Evolutionary conservation across 495 filamentous ascomycete genomes (phyloP), one percentile per base, ranked within the genome.

Genomic region (Penicillium ochrochloron): DNA sequence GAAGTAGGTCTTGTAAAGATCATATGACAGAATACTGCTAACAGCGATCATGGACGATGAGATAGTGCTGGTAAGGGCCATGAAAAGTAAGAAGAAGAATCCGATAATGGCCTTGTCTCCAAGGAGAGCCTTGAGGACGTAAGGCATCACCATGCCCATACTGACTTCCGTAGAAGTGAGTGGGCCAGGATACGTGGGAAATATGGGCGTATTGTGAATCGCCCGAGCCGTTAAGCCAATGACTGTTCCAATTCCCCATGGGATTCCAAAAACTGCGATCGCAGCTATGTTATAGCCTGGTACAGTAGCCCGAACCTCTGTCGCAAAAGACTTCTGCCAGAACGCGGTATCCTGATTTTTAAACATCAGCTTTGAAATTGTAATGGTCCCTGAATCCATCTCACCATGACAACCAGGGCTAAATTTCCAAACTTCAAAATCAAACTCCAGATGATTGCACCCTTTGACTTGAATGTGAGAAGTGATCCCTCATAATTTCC

Each of bases 1-100:
- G 70, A 85, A 66, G 68, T 86, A 86, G 21, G 83, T 85, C 66
- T 85, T 82, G 68, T 82, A 86, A 41, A 80, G 34, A 52, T 80
- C 78, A 39, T 78, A 80, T 10, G 78, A 77, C 27, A 80, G 65
- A 42, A 82, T 82, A 56, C 77, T 80, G 70, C 76, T 78, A 65
- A 82, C 80, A 1, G 80, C 80, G 37, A 82, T 81, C 74, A 82
- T 76, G 9, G 73, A 77, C 1, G 80, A 79, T 15, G 79, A 81
- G 2, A 80, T 72, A 1, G 79, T 80, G 60, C 75, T 81, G 5
- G 83, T 85, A 21, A 85, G 71, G 37, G 83, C 84, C 82, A 86
- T 83, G 72, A 86, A 85, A 1, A 86, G 68, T 3, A 84, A 72
- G 33, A 86, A 68, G 23, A 86, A 78, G 67, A 84, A 82, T n/a